A percentile compares a stretch with the other conserved stretches of the same genome.
phyloP scores from a whole-genome alignment of 2,329 filamentous ascomycete genomes.

The Cadophora sp. region DNA sequence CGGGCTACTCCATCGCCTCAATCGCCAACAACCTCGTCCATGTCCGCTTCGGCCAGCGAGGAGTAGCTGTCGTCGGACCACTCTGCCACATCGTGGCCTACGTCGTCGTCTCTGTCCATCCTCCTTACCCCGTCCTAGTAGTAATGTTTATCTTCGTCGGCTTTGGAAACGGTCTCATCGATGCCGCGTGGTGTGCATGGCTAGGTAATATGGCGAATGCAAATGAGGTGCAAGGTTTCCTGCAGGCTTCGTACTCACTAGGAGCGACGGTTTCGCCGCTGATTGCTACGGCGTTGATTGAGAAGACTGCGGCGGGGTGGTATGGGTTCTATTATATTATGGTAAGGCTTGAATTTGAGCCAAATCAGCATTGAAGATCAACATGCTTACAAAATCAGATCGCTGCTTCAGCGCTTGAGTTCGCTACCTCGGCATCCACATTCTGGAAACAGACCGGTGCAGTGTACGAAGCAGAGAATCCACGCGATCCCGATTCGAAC shows the following conservation, averaged over 20 bases:
- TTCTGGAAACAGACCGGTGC: constrained; percentile 70
- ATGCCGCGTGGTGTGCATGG: constrained; percentile 65
- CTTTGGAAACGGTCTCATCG: constrained; percentile 74
- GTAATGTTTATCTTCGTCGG: constrained; percentile 70
- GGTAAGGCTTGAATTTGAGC: constrained; percentile 52
- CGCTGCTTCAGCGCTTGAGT: constrained; percentile 61
- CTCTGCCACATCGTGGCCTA: constrained; percentile 69
- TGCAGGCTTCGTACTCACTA: constrained; percentile 75
- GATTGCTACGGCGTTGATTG: constrained; percentile 75
- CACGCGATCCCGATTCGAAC: constrained; percentile 40
- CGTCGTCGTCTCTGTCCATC: constrained; percentile 68
- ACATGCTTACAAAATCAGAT: constrained; percentile 41
- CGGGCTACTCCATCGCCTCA: constrained; percentile 69
- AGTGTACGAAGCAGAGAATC: constrained; percentile 64
- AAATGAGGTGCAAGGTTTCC: constrained; percentile 75
- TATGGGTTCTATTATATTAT: constrained; percentile 81
- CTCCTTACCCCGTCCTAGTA: constrained; percentile 71
- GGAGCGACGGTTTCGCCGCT: constrained; percentile 74
- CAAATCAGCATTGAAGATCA: neutral
- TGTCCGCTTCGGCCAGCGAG: constrained; percentile 65
- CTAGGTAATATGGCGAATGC: constrained; percentile 69
- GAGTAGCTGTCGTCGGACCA: constrained; percentile 71
- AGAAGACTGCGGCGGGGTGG: constrained; percentile 67
- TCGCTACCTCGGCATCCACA: constrained; percentile 55
- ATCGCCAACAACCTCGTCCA: constrained; percentile 70